Conservation (phyloP, 108 stramenopile species). For the Skeletonema grethae region DNA sequence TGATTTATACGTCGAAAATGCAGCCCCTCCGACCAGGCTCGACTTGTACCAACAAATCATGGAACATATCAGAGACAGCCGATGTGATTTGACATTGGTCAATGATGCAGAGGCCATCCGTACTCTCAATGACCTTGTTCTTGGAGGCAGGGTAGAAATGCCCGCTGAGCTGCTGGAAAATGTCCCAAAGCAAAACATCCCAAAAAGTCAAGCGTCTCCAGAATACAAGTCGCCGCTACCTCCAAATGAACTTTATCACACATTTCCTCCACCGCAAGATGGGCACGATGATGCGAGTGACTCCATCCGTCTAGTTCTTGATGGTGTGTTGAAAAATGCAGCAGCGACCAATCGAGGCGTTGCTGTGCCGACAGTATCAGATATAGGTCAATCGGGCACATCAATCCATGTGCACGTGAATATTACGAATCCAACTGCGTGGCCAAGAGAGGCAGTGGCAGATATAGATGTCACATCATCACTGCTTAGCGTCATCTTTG, state of each 20-base stretch:
- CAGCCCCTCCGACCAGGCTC: constrained; percentile 28
- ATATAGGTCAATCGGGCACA: constrained; percentile 38
- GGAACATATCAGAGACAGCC: constrained; percentile 9
- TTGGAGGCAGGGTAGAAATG: constrained; percentile 26
- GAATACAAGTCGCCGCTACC: constrained; percentile 36
- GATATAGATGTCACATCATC: too few species aligned
- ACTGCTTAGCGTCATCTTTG: too few species aligned
- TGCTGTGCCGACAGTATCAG: constrained; percentile 26
- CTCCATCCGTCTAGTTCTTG: constrained; percentile 25
- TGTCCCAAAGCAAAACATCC: constrained; percentile 3
- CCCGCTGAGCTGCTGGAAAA: constrained; percentile 4
- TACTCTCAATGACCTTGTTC: constrained; percentile 22
- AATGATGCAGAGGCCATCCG: neutral
- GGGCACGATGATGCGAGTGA: constrained; percentile 21
- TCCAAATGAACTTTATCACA: constrained; percentile 34
- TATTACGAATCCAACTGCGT: constrained; percentile 24
- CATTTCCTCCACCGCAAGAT: constrained; percentile 27
- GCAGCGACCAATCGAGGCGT: constrained; percentile 10
- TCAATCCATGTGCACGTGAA: constrained; percentile 40
- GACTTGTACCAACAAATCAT: constrained; percentile 24
- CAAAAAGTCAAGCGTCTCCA: constrained; percentile 25
- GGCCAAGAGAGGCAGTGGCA: constrained; percentile 14
- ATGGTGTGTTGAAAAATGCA: constrained; percentile 31
- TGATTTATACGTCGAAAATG: constrained; percentile 32
- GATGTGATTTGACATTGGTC: neutral